phyloP scores from a whole-genome alignment of 257 asterid species.

The Nicotiana obtusifolia region DNA sequence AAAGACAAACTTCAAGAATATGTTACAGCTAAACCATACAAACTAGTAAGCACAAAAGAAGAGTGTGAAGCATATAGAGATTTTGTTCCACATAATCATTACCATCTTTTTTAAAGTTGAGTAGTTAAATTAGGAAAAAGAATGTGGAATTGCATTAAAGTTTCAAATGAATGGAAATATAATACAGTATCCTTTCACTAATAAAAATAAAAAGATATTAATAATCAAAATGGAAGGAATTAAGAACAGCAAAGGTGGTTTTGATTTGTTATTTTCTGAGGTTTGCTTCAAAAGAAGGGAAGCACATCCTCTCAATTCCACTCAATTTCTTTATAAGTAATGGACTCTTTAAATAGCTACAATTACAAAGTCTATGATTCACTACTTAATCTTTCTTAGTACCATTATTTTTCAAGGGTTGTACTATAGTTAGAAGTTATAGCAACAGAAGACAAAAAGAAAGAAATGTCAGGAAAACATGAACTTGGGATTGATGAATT shows the following conservation, averaged over 20 bases:
- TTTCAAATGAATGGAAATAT: background rate
- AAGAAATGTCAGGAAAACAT: conserved; percentile 35
- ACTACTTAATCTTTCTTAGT: conserved; percentile 16
- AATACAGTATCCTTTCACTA: background rate
- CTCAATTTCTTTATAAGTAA: conserved; percentile 49
- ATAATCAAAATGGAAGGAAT: background rate
- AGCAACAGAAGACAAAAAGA: conserved; percentile 2
- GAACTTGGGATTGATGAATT: conserved; percentile 32
- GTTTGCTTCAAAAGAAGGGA: conserved; percentile 57
- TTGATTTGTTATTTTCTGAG: conserved; percentile 34
- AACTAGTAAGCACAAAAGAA: background rate
- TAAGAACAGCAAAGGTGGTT: conserved; percentile 33
- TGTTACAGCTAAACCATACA: conserved; percentile 5
- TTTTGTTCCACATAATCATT: conserved; percentile 6
- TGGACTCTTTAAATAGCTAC: conserved; percentile 23
- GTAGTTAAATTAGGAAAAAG: conserved; percentile 1
- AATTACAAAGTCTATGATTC: background rate
- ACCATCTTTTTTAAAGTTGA: conserved; percentile 8
- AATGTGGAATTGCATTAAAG: background rate
- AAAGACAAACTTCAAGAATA: conserved; percentile 5
- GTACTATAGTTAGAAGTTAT: background rate
- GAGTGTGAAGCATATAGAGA: background rate
- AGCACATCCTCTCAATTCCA: conserved; percentile 21
- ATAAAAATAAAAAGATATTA: no score
- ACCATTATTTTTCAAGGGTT: background rate